Evolutionary conservation across 2,329 filamentous ascomycete species (phyloP), one percentile per base, ranked within the genome.

Genomic region (Teratosphaeriaceae sp.): DNA sequence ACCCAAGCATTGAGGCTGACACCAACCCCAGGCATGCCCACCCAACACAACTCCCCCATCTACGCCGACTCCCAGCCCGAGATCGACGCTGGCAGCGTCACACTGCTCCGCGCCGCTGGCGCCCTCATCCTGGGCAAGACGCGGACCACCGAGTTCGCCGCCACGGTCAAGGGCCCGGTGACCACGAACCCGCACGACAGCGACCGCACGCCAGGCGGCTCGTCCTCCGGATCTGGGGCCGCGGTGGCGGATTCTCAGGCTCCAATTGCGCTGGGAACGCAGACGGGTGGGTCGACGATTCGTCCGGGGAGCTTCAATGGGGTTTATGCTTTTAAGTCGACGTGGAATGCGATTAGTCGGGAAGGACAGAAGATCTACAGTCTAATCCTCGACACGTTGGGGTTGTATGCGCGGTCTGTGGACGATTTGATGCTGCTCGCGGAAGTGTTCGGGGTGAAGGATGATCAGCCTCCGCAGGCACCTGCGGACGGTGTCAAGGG

Each of bases 231-330:
- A 0, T 84, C 80, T 0, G 82, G 70, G 0, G 80, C 81, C 0
- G 80, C 78, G 0, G 80, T 85, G 0, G 80, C 67, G 6, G 82
- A 85, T 49, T 74, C 75, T 40, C 81, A 85, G 48, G 73, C 72
- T 0, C 77, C 80, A 0, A 54, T 85, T 9, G 72, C 65, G 0
- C 63, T 85, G 0, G 82, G 80, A 0, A 82, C 80, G 0, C 81
- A 85, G 54, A 86, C 81, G 0, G 77, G 75, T 2, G 82, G 82
- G 0, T 80, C 76, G 45, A 76, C 70, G 0, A 76, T 85, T 34
- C 72, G 80, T 0, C 82, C 82, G 0, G 81, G 68, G 0, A 78
- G 78, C 0, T 85, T 76, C 62, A 82, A 78, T 46, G 80, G 80
- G 5, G 68, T 80, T 3, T 85, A 79, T 44, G 79, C 70, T 0